A percentile compares a stretch with the other conserved stretches of the same genome.
Evolutionary conservation across 345 rosid genomes (phyloP).

Genomic region (Moringa oleifera): DNA sequence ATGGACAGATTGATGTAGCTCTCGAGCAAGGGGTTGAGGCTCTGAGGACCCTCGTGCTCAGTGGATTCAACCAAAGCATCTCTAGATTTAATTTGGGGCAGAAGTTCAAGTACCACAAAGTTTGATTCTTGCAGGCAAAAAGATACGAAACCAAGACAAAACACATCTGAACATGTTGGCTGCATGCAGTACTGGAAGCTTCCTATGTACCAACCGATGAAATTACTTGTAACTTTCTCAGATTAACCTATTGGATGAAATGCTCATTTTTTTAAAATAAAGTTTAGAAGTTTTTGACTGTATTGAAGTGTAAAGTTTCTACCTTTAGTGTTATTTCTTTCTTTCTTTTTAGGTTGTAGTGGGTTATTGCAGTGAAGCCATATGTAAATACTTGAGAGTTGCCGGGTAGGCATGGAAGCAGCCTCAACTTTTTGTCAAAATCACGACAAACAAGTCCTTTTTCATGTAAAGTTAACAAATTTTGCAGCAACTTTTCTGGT

Average conservation of each 20-base stretch:
- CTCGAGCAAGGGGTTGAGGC: constrained; percentile 70
- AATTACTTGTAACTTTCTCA: background rate
- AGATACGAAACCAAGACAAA: background rate
- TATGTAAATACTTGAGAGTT: constrained; percentile 10
- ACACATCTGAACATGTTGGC: background rate
- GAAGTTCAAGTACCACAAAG: constrained; percentile 71
- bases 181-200: background rate
- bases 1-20: constrained; percentile 53
- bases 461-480: too few relatives aligned
- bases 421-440: constrained; percentile 4
- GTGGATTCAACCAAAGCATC: constrained; percentile 51
- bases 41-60: constrained; percentile 47
- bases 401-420: background rate
- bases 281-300: too few relatives aligned
- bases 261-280: too few relatives aligned
- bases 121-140: constrained; percentile 9
- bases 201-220: background rate
- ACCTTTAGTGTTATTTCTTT: too few relatives aligned
- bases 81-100: constrained; percentile 71
- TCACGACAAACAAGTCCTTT: background rate
- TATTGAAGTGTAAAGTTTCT: too few relatives aligned
- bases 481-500: background rate
- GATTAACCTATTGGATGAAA: too few relatives aligned
- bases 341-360: too few relatives aligned
- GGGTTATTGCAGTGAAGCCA: constrained; percentile 8